phyloP scores from a whole-genome alignment of 169 alveolate species.

The Cardiosporidium cionae region DNA sequence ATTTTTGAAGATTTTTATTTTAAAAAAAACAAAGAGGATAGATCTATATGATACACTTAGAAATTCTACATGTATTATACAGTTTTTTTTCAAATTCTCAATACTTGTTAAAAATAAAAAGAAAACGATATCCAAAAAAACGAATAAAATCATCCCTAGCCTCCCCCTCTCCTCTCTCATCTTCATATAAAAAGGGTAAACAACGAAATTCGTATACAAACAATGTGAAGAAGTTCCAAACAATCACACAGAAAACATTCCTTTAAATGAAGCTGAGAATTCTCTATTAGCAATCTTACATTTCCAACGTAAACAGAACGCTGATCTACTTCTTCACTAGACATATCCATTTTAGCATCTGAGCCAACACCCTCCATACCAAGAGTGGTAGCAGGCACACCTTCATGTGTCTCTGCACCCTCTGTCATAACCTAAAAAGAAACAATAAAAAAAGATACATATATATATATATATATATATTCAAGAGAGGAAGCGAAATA shows the following conservation, averaged over 20 bases:
- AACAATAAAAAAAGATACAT: too few species aligned
- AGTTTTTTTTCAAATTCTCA: too few species aligned
- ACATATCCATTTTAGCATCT: too few species aligned
- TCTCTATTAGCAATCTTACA: background rate
- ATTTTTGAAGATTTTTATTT: too few species aligned
- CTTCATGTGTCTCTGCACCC: background rate
- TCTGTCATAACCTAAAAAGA: background rate
- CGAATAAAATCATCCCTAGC: background rate
- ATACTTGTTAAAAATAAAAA: background rate
- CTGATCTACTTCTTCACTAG: conserved; percentile 8
- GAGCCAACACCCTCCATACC: too few species aligned
- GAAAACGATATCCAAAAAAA: background rate
- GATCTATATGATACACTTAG: background rate
- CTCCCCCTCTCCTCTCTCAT: background rate
- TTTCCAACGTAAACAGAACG: conserved; percentile 20
- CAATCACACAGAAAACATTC: background rate
- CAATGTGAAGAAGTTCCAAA: background rate
- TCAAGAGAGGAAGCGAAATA: background rate
- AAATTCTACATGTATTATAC: too few species aligned
- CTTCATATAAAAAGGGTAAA: background rate
- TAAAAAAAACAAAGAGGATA: background rate
- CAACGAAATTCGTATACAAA: background rate
- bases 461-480: too few species aligned
- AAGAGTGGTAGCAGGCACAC: too few species aligned
- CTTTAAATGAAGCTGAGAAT: background rate